Percentiles rank a stretch among this genome's conserved stretches.
phyloP scores from a whole-genome alignment of 805 yeast species.

The Dipodascus geniculatus region DNA sequence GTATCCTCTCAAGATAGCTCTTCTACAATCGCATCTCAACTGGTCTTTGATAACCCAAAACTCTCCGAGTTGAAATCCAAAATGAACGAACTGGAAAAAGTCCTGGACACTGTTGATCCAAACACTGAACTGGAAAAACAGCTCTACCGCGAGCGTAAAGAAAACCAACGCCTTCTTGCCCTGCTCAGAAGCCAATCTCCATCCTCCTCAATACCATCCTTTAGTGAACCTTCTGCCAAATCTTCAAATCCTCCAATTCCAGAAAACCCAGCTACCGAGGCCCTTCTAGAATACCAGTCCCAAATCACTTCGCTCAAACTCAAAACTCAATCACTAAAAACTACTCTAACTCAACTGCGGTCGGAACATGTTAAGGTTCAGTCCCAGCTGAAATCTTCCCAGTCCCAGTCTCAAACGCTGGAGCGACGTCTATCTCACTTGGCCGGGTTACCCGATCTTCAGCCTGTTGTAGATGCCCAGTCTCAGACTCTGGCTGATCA shows the following conservation, averaged over 20 bases:
- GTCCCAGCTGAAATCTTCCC: background rate
- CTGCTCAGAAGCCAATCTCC: background rate
- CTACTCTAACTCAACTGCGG: background rate
- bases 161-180: background rate
- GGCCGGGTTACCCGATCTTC: background rate
- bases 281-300: background rate
- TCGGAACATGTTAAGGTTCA: background rate
- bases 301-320: background rate
- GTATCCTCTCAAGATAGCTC: background rate
- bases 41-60: slow-evolving; percentile 6
- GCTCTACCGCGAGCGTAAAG: background rate
- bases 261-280: background rate
- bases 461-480: background rate
- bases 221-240: background rate
- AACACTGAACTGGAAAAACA: background rate
- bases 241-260: background rate
- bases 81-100: slow-evolving; percentile 19
- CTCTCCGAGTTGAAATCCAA: slow-evolving; percentile 17
- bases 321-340: background rate
- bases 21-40: background rate
- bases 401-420: background rate
- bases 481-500: background rate
- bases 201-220: background rate
- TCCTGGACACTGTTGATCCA: slow-evolving; percentile 9
- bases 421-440: background rate